Evolutionary conservation across 371 early-diverging fungal species (phyloP).

Genomic region (Actinomucor elegans): DNA sequence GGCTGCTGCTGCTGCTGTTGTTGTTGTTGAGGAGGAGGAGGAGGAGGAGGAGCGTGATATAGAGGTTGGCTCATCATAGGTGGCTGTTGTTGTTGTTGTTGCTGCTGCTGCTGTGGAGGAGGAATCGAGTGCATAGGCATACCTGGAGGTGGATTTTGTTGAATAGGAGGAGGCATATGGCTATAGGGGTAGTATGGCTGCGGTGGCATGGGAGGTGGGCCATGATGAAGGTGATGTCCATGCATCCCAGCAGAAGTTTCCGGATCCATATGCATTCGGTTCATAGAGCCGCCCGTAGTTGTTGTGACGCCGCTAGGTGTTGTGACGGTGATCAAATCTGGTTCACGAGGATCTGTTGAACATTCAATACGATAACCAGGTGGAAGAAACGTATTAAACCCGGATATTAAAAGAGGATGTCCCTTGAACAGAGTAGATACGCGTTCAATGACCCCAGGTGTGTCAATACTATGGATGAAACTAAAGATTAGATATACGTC

Average conservation of each 20-base stretch:
- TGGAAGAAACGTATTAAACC: slow-evolving; percentile 99
- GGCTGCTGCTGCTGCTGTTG: slow-evolving; percentile 3
- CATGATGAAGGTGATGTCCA: slow-evolving; percentile 8
- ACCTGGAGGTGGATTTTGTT: slow-evolving; percentile 5
- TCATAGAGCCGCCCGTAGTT: background rate
- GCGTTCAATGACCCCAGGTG: slow-evolving; percentile 97
- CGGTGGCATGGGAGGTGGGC: slow-evolving; percentile 20
- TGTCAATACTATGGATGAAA: slow-evolving; percentile 3
- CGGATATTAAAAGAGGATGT: slow-evolving; percentile 91
- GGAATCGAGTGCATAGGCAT: background rate
- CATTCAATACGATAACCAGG: slow-evolving; percentile 95
- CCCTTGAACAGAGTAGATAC: slow-evolving; percentile 95
- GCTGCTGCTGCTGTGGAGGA: background rate
- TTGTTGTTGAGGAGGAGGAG: slow-evolving; percentile 6
- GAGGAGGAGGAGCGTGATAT: slow-evolving; percentile 10
- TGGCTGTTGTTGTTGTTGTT: slow-evolving; percentile 8
- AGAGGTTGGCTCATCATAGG: slow-evolving; percentile 7
- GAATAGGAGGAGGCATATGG: slow-evolving; percentile 13
- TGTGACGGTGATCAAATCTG: slow-evolving; percentile 78
- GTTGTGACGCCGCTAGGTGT: slow-evolving; percentile 71
- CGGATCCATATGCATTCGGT: background rate
- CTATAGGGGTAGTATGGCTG: slow-evolving; percentile 19
- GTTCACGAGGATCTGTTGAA: slow-evolving; percentile 70
- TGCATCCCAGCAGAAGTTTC: slow-evolving; percentile 3
- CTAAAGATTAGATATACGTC: too few species aligned